phyloP scores from a whole-genome alignment of 2,329 filamentous ascomycete species.

The Rhynchosporium secalis region DNA sequence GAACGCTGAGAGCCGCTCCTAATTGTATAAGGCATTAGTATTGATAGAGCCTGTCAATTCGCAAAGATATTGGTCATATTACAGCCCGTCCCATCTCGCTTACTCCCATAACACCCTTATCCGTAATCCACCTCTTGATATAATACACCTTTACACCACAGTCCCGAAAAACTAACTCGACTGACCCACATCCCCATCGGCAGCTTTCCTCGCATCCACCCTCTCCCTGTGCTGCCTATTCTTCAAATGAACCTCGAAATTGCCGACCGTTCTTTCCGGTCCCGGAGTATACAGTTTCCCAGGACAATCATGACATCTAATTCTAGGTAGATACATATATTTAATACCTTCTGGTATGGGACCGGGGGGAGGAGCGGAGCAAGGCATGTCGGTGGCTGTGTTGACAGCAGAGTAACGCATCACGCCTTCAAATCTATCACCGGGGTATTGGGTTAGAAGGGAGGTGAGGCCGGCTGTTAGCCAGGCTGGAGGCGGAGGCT shows the following conservation, averaged over 20 bases:
- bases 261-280: slow-evolving; percentile 78
- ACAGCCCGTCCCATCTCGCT: slow-evolving; percentile 2
- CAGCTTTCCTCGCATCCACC: slow-evolving; percentile 49
- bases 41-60: slow-evolving; percentile 4
- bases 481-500: slow-evolving; percentile 89
- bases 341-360: slow-evolving; percentile 64
- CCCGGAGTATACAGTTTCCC: slow-evolving; percentile 93
- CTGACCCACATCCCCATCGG: slow-evolving; percentile 13
- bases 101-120: slow-evolving; percentile 21
- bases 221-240: slow-evolving; percentile 78
- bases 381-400: slow-evolving; percentile 64
- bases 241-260: slow-evolving; percentile 90
- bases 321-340: slow-evolving; percentile 83
- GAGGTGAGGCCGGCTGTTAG: slow-evolving; percentile 71
- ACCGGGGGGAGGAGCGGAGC: slow-evolving; percentile 51
- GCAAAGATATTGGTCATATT: slow-evolving; percentile 15
- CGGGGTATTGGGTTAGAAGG: slow-evolving; percentile 69
- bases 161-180: background rate
- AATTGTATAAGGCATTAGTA: background rate
- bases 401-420: slow-evolving; percentile 91
- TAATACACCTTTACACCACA: slow-evolving; percentile 14
- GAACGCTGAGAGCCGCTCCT: background rate
- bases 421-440: slow-evolving; percentile 81
- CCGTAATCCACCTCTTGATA: slow-evolving; percentile 11
- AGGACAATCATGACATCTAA: slow-evolving; percentile 88